phyloP scores from a whole-genome alignment of 2,329 filamentous ascomycete species.

The Onygenales sp. region DNA sequence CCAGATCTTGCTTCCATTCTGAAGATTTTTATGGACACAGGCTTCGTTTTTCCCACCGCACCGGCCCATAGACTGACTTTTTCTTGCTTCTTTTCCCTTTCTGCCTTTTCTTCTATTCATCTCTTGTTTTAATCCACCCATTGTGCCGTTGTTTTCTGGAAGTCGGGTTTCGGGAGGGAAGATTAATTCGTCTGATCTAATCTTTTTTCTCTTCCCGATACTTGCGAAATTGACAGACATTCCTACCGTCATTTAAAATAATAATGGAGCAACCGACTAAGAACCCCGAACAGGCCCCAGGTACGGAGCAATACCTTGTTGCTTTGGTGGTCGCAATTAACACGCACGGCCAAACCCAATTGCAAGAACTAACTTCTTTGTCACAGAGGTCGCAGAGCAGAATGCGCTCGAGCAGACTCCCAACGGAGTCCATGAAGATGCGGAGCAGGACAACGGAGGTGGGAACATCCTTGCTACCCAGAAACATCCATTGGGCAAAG shows the following conservation, averaged over 20 bases:
- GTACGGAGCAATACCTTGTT: constrained; percentile 14
- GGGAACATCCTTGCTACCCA: background rate
- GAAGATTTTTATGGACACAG: constrained; percentile 10
- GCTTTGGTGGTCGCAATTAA: background rate
- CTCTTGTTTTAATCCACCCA: constrained; percentile 6
- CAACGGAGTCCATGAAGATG: constrained; percentile 19
- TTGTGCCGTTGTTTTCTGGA: constrained; percentile 3
- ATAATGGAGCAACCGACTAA: constrained; percentile 30
- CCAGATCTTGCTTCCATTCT: constrained; percentile 16
- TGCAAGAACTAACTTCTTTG: background rate
- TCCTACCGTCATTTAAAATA: background rate
- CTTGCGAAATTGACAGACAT: constrained; percentile 1
- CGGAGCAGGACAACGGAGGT: constrained; percentile 19
- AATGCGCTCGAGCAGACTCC: background rate
- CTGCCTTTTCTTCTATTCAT: constrained; percentile 11
- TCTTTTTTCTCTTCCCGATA: constrained; percentile 8
- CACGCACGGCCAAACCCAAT: background rate
- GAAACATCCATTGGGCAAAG: background rate
- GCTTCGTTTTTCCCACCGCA: constrained; percentile 22
- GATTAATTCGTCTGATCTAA: background rate
- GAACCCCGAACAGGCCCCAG: constrained; percentile 33
- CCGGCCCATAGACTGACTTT: constrained; percentile 22
- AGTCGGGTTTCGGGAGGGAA: constrained; percentile 2
- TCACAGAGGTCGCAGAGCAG: background rate
- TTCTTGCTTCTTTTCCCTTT: constrained; percentile 14